Conservation (phyloP, 768 basidiomycete genomes). For the Kwoniella mangroviensis region DNA sequence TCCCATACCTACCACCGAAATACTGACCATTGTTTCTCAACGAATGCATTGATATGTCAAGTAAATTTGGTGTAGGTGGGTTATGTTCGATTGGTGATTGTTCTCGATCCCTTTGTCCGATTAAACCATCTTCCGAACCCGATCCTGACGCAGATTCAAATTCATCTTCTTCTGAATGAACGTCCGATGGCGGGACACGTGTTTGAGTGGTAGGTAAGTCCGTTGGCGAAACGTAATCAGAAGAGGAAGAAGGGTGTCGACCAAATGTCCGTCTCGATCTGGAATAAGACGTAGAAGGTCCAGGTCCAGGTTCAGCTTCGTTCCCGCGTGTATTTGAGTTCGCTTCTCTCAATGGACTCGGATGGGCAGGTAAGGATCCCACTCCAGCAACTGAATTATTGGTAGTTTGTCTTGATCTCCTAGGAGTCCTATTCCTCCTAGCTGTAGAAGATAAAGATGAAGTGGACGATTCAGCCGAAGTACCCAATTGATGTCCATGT, state of each 20-base stretch:
- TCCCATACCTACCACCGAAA: slow-evolving; percentile 38
- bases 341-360: slow-evolving; percentile 36
- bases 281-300: slow-evolving; percentile 27
- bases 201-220: slow-evolving; percentile 5
- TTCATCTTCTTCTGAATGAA: slow-evolving; percentile 21
- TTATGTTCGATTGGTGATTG: slow-evolving; percentile 56
- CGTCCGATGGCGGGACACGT: slow-evolving; percentile 6
- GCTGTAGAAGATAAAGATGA: slow-evolving; percentile 16
- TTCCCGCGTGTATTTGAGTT: background rate
- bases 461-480: slow-evolving; percentile 29
- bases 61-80: slow-evolving; percentile 60
- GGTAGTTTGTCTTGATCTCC: slow-evolving; percentile 6
- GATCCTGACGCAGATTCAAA: background rate
- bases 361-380: slow-evolving; percentile 41
- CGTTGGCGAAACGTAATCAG: background rate
- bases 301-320: slow-evolving; percentile 26
- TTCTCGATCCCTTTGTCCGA: slow-evolving; percentile 15
- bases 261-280: slow-evolving; percentile 16
- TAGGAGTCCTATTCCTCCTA: slow-evolving; percentile 4
- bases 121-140: background rate
- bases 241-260: background rate
- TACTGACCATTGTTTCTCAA: slow-evolving; percentile 44
- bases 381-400: slow-evolving; percentile 9
- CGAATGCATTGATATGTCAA: slow-evolving; percentile 60
- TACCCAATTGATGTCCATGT: slow-evolving; percentile 12